Base-by-base conservation (phyloP, 768 basidiomycete genomes). In the Tremella fuciformis region DNA sequence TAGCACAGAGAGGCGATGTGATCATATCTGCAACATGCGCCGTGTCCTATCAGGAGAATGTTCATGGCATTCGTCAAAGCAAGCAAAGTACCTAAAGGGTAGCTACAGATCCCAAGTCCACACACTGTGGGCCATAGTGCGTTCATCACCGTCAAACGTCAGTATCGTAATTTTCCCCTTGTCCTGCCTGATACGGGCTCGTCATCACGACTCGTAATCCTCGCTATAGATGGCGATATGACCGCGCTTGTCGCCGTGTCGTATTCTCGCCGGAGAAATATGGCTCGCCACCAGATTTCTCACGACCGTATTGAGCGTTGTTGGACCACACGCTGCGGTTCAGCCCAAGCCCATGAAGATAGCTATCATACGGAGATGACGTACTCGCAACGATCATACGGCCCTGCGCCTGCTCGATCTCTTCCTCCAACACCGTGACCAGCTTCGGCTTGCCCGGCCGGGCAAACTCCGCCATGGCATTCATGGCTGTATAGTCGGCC, bases 311-410 rank as follows among this genome's bases (percentile, higher is more conserved):
- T 87, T 86, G 51, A 89, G 79, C 7, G 86, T 84, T 0, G 81
- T 80, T 0, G 88, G 88, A 1, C 88, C 88, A 67, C 88, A 89
- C 65, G 85, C 86, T 87, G 61, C n/a, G 50, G 39, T 4, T 34
- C 29, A 34, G 29, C 29, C 29, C n/a, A 21, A 18, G 38, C 8
- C 13, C n/a, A n/a, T 34, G 29, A 34, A 6, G 29, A 34, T 34
- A 6, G 6, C 29, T 6, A 6, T 6, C 29, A 11, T 11, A 34
- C 29, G 11, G n/a, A 39, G 51, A 0, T 0, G 21, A 82, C 87
- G 79, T 67, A 88, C 87, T 88, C 13, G 84, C 85, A 48, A 89
- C 87, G 46, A 85, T 78, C 56, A 87, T 70, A 13, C 82, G 78
- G 16, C 86, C 86, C 59, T 76, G 67, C 26, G 85, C 81, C 15